Evolutionary conservation across 768 basidiomycete species (phyloP), one percentile per base, ranked within the genome.

Genomic region (Suillus cothurnatus): DNA sequence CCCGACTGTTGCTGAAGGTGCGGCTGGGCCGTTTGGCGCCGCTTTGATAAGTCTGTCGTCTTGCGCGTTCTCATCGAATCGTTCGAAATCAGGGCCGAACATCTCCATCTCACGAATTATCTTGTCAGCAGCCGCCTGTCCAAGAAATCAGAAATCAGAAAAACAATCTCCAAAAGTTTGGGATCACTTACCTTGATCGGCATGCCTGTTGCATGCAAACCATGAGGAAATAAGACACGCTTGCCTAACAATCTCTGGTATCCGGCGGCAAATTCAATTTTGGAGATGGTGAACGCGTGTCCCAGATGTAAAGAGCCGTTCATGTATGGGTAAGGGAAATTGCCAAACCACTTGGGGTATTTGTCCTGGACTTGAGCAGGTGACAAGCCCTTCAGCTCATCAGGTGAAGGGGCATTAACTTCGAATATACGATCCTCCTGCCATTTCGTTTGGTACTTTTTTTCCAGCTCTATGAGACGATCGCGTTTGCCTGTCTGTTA

Each of bases 181-280:
- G 19, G 39, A 8, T 66, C 11, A 80, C 90, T 65, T 67, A 94
- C 97, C 87, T 98, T 99, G 84, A 99, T 99, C 45, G 97, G 97
- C 94, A 99, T 92, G 39, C 97, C 97, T 6, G 97, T 99, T 71
- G 92, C 93, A 80, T 99, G 97, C 78, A 97, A 93, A 57, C 94
- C 97, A 73, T 96, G 92, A n/a, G 97, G 97, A 80, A 98, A 99
- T 70, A 99, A 79, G 34, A 92, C 94, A 19, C 93, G 85, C 81
- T 97, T 97, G 61, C 97, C 97, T 68, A 95, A 75, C 92, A 99
- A 89, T 50, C 97, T 85, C 79, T 99, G 90, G 78, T 93, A 99
- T 34, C 97, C 97, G 41, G 97, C 92, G 0, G 89, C 88, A 71
- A 99, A 99, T 76, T 99, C 97, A 76, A 99, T 90, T 81, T 99